phyloP scores from a whole-genome alignment of 2,329 filamentous ascomycete species.

The Aspergillus fijiensis region DNA sequence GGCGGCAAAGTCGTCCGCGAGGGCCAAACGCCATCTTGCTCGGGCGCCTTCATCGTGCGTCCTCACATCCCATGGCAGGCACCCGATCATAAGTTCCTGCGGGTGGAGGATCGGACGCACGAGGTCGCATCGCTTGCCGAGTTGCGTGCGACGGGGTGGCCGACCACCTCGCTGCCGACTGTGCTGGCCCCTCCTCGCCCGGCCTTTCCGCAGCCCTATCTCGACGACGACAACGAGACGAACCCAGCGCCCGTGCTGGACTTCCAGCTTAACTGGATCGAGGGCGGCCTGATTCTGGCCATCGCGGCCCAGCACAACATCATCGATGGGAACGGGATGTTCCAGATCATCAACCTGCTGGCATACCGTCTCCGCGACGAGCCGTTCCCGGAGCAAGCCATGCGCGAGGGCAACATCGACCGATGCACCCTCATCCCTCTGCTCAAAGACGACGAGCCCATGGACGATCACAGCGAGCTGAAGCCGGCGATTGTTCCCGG shows the following conservation, averaged over 20 bases:
- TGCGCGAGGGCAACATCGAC: conserved; percentile 20
- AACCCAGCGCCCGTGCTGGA: conserved; percentile 20
- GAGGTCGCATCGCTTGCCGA: conserved; percentile 2
- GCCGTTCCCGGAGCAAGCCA: not conserved
- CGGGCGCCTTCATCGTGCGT: conserved; percentile 16
- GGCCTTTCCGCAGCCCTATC: conserved; percentile 30
- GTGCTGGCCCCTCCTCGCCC: conserved; percentile 27
- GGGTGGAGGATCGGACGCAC: conserved; percentile 12
- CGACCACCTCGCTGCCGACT: conserved; percentile 33
- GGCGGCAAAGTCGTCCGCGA: conserved; percentile 17
- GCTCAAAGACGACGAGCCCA: conserved; percentile 8
- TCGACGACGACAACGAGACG: conserved; percentile 10
- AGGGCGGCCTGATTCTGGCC: conserved; percentile 25
- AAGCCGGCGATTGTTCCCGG: not conserved
- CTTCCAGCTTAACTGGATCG: conserved; percentile 27
- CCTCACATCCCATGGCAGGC: not conserved
- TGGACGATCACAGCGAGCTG: conserved; percentile 18
- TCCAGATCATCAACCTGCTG: conserved; percentile 21
- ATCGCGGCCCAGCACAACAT: conserved; percentile 28
- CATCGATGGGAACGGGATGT: conserved; percentile 23
- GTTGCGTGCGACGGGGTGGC: conserved; percentile 17
- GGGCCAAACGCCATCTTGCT: conserved; percentile 1
- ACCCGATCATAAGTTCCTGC: conserved; percentile 6
- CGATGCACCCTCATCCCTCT: conserved; percentile 18
- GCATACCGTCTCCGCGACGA: conserved; percentile 1